Evolutionary conservation across 1,284 basidiomycete species (phyloP), one percentile per base, ranked within the genome.

Genomic region (Malassezia nana): DNA sequence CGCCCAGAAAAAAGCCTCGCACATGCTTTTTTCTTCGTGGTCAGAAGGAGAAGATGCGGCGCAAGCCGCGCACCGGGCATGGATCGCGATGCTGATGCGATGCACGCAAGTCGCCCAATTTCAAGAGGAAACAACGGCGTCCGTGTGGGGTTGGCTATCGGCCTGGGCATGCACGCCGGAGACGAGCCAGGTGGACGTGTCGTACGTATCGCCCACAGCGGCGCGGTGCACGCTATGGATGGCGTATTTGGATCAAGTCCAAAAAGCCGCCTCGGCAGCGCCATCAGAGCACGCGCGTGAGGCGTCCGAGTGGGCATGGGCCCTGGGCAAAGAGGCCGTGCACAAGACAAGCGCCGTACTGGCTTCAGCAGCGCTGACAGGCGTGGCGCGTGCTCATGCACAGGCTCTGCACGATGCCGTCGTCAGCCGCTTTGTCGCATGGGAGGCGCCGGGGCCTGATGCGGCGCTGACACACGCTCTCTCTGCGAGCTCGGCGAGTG

Each of bases 331-430:
- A 43, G 38, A n/a, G 9, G 54, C 54, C 22, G 49, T 56, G 16
- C 16, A 38, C 18, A 35, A 45, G 12, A 46, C 54, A 2, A 49
- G 44, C 22, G 48, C 48, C 13, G 32, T 56, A 20, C 45, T 56
- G 7, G 54, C 54, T 3, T 50, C 54, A 29, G 50, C 54, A 9
- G 31, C 46, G 42, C 49, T 56, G 7, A 28, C 46, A 20, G 43
- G 54, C 24, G 41, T 43, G 4, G 54, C 54, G 28, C 54, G 54
- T 4, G 24, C 7, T 2, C 20, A 51, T 31, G 54, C 54, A 9
- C 54, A 56, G 39, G 43, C 48, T 25, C 49, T 56, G 43, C 54
- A 56, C 15, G 54, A 56, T 16, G 31, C 22, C 1, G 49, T 56
- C 6, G 54, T 56, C 18, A 9, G n/a, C 20, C 48, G 29, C 13